Percentiles rank a stretch among this genome's conserved stretches.
Conservation (phyloP, 2,329 filamentous ascomycete genomes). For the Diaporthe ampelina region DNA sequence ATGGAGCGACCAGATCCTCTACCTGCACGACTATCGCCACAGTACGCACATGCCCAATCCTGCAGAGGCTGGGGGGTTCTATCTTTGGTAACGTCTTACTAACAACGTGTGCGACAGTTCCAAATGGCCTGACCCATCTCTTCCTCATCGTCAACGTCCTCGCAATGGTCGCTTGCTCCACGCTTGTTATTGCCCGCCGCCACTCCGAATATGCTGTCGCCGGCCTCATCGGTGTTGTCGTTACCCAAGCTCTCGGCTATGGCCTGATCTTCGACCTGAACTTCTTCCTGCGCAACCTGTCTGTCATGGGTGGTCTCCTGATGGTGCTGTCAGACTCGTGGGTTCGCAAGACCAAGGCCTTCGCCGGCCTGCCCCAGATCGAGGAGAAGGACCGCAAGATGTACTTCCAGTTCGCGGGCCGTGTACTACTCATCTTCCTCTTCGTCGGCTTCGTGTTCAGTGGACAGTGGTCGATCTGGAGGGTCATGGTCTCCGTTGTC, state of each 20-base stretch:
- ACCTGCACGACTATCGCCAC: conserved; percentile 91
- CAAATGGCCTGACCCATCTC: conserved; percentile 87
- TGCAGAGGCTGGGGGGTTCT: conserved; percentile 35
- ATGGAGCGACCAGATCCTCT: conserved; percentile 95
- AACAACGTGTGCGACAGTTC: conserved; percentile 70
- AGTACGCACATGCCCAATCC: conserved; percentile 73
- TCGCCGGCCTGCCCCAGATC: conserved; percentile 91
- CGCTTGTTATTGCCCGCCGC: conserved; percentile 90
- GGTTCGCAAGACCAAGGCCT: conserved; percentile 97
- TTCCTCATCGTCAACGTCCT: conserved; percentile 94
- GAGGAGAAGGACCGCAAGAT: conserved; percentile 99
- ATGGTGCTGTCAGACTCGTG: conserved; percentile 99
- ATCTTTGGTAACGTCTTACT: conserved; percentile 34
- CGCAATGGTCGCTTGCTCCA: conserved; percentile 86
- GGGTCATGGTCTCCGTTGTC: conserved; percentile 85
- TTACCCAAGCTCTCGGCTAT: conserved; percentile 95
- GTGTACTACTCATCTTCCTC: conserved; percentile 96
- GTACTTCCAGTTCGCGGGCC: conserved; percentile 99
- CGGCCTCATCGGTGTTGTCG: conserved; percentile 90
- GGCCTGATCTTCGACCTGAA: conserved; percentile 99
- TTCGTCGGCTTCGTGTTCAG: conserved; percentile 98
- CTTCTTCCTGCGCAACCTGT: conserved; percentile 99
- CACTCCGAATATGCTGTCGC: conserved; percentile 93
- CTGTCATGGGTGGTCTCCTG: conserved; percentile 94
- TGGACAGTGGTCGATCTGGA: conserved; percentile 91